Conservation (phyloP, 2,329 filamentous ascomycete species). For the Didymella pomorum region DNA sequence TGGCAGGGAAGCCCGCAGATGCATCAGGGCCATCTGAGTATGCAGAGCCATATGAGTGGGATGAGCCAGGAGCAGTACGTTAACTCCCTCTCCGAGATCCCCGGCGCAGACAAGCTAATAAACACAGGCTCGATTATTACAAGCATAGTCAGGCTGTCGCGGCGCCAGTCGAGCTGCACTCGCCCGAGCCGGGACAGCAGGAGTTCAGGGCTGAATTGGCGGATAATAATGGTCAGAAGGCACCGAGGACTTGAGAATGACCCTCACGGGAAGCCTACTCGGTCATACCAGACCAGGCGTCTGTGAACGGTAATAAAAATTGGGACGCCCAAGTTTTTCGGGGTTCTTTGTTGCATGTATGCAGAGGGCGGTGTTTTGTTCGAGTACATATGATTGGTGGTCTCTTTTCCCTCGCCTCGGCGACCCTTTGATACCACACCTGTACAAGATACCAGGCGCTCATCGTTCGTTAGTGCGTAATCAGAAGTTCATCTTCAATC, state of each 20-base stretch:
- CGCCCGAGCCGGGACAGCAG: constrained; percentile 32
- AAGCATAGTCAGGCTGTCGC: constrained; percentile 28
- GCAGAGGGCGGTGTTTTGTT: neutral
- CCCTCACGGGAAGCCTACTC: neutral
- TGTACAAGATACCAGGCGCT: neutral
- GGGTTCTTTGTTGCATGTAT: neutral
- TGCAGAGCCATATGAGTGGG: constrained; percentile 26
- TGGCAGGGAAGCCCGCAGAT: constrained; percentile 28
- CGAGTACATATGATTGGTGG: constrained; percentile 6
- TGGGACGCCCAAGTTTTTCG: neutral
- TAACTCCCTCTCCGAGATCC: neutral
- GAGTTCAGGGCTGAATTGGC: constrained; percentile 39
- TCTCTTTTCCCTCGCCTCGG: constrained; percentile 11
- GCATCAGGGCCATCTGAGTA: constrained; percentile 30
- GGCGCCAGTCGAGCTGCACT: constrained; percentile 33
- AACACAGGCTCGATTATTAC: constrained; percentile 31
- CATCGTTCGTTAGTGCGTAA: constrained; percentile 8
- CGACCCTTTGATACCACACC: constrained; percentile 16
- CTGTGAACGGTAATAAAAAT: neutral
- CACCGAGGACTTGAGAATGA: constrained; percentile 4
- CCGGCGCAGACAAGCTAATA: constrained; percentile 12
- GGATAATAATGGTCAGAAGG: constrained; percentile 24
- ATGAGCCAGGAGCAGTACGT: constrained; percentile 40
- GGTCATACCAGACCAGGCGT: neutral
- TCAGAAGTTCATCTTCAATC: neutral